These are phyloP conservation scores for Plantago ovata DNA, from an alignment of 257 asterid species.

Conservation along the genomic window DNA sequence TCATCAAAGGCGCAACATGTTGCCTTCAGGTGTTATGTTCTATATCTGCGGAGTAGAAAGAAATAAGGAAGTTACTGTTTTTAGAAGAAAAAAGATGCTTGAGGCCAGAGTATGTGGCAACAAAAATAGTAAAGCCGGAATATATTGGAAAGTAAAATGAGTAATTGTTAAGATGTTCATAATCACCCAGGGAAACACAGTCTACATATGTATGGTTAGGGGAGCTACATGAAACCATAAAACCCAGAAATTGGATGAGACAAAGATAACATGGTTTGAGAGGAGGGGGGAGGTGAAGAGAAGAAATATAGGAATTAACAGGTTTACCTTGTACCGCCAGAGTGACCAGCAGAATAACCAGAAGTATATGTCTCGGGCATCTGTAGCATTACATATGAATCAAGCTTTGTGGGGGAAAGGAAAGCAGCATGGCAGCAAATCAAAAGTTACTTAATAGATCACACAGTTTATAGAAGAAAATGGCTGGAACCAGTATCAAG, in stretches of 20 bases:
- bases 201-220: too few species aligned
- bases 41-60: not conserved
- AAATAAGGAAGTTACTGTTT: not conserved
- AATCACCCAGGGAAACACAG: too few species aligned
- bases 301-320: too few species aligned
- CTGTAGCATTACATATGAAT: conserved; percentile 36
- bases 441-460: not conserved
- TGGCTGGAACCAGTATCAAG: not conserved
- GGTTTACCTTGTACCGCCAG: conserved; percentile 43
- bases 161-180: too few species aligned
- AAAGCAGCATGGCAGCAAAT: not conserved
- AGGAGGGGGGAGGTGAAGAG: too few species aligned
- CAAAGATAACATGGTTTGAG: not conserved
- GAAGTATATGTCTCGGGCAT: conserved; percentile 49
- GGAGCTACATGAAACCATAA: too few species aligned
- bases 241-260: not conserved
- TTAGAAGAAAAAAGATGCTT: not conserved
- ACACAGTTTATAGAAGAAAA: conserved; percentile 9
- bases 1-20: conserved; percentile 21
- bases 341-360: conserved; percentile 38
- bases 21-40: conserved; percentile 1
- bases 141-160: too few species aligned
- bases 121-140: not conserved
- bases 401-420: not conserved
- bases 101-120: not conserved